Conservation (phyloP, 495 filamentous ascomycete genomes). For the Neurospora sp. region DNA sequence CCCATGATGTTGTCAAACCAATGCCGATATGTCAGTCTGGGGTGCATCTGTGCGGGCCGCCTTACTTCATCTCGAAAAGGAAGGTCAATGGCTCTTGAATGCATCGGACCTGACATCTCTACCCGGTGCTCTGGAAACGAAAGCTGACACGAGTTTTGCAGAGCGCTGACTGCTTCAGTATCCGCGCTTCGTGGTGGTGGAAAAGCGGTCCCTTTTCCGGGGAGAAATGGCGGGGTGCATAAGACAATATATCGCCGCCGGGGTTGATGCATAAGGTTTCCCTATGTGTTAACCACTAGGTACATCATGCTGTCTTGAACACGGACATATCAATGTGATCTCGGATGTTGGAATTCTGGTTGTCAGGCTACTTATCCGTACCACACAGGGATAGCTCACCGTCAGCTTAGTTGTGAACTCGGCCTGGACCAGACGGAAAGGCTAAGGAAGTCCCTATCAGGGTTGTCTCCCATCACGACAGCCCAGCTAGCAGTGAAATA, state of each 20-base stretch:
- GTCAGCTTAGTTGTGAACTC: not conserved
- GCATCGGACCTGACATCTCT: constrained; percentile 10
- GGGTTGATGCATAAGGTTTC: constrained; percentile 14
- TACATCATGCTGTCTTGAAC: not conserved
- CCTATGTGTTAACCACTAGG: constrained; percentile 2
- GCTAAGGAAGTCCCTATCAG: not conserved
- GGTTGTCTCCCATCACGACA: not conserved
- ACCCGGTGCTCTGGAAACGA: constrained; percentile 1
- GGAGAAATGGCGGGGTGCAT: constrained; percentile 11
- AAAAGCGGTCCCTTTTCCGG: constrained; percentile 26
- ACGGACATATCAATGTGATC: constrained; percentile 10
- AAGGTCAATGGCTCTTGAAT: constrained; percentile 13
- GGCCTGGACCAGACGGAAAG: not conserved
- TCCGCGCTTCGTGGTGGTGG: constrained; percentile 8
- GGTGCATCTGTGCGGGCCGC: constrained; percentile 4
- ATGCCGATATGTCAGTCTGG: constrained; percentile 20
- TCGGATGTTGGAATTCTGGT: constrained; percentile 6
- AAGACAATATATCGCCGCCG: constrained; percentile 19
- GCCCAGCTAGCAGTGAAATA: not conserved
- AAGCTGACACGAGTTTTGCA: constrained; percentile 4
- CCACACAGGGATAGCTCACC: not conserved
- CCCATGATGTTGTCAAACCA: constrained; percentile 12
- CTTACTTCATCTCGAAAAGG: constrained; percentile 15
- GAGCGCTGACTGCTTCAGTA: not conserved
- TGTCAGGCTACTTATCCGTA: not conserved